Evolutionary conservation across 2,329 filamentous ascomycete genomes (phyloP).

Genomic region (Diaporthe vaccinii): DNA sequence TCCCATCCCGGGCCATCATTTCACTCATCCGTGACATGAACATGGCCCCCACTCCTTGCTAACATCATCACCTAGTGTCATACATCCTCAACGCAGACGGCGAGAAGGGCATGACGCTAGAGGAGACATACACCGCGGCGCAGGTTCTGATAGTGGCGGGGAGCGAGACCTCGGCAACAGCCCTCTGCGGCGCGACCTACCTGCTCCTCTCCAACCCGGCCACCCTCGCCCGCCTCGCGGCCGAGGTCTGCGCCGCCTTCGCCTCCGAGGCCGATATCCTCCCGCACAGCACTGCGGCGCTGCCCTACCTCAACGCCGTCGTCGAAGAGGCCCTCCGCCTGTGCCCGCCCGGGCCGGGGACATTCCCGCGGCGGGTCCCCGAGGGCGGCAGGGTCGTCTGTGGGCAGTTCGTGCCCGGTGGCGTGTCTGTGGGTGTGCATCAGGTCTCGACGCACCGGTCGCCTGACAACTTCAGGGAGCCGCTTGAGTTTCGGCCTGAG

Average conservation of each 20-base stretch:
- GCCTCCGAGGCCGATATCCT: conserved; percentile 50
- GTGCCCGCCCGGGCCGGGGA: conserved; percentile 48
- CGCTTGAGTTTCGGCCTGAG: conserved; percentile 26
- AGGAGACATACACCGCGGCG: conserved; percentile 41
- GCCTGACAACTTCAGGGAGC: conserved; percentile 16
- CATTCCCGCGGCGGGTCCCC: conserved; percentile 36
- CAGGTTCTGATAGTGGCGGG: conserved; percentile 38
- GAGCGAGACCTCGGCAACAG: conserved; percentile 39
- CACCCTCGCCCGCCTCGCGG: background rate
- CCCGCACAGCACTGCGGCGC: conserved; percentile 44
- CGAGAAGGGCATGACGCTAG: conserved; percentile 40
- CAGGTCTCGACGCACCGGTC: conserved; percentile 25
- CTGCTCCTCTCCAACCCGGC: conserved; percentile 45
- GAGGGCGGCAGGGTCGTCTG: conserved; percentile 33
- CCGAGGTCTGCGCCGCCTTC: conserved; percentile 53
- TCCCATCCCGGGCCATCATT: background rate
- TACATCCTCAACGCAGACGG: conserved; percentile 34
- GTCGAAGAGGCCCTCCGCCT: conserved; percentile 56
- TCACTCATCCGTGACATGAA: background rate
- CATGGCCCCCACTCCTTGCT: background rate
- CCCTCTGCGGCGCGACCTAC: conserved; percentile 37
- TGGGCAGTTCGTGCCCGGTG: conserved; percentile 31
- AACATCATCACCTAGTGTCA: background rate
- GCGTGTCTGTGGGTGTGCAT: conserved; percentile 17
- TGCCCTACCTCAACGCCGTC: conserved; percentile 53